Percentiles rank a stretch among this genome's conserved stretches.
These are phyloP conservation scores for Lolium rigidum DNA, from an alignment of 176 grass and related monocot species.

Conservation along the genomic window DNA sequence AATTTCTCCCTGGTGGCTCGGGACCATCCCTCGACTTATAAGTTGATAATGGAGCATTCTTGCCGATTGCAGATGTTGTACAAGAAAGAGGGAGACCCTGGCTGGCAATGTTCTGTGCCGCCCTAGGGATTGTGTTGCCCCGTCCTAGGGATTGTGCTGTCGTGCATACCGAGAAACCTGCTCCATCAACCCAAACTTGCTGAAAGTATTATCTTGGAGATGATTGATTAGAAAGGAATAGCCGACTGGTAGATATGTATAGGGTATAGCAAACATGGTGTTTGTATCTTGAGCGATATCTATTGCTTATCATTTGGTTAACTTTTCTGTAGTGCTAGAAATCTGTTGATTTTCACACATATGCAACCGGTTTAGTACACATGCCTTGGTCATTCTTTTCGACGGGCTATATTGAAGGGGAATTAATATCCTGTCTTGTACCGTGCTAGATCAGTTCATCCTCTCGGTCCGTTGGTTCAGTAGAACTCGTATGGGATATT, in stretches of 20 bases:
- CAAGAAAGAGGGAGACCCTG: conserved; percentile 45
- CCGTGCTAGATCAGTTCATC: too few relatives aligned
- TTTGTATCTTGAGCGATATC: too few relatives aligned
- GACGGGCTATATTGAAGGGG: too few relatives aligned
- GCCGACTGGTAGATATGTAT: background rate
- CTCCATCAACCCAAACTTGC: background rate
- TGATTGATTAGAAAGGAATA: background rate
- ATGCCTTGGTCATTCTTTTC: too few relatives aligned
- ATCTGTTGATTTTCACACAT: too few relatives aligned
- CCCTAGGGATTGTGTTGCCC: conserved; percentile 24
- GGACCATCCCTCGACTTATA: conserved; percentile 61
- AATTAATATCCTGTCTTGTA: too few relatives aligned
- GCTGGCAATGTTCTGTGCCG: conserved; percentile 33
- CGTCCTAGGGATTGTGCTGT: conserved; percentile 23
- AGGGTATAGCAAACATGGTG: too few relatives aligned
- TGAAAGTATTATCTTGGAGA: background rate
- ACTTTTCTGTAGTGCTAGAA: too few relatives aligned
- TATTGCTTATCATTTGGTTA: too few relatives aligned
- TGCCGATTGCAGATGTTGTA: conserved; percentile 63
- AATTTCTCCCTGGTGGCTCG: conserved; percentile 77
- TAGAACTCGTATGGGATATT: too few relatives aligned
- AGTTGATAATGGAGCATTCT: conserved; percentile 77
- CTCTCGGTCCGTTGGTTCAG: too few relatives aligned
- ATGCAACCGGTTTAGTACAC: too few relatives aligned
- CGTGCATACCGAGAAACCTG: background rate